These are phyloP conservation scores for Cucurbitaria berberidis DNA, from an alignment of 2,329 filamentous ascomycete genomes.

Conservation along the genomic window DNA sequence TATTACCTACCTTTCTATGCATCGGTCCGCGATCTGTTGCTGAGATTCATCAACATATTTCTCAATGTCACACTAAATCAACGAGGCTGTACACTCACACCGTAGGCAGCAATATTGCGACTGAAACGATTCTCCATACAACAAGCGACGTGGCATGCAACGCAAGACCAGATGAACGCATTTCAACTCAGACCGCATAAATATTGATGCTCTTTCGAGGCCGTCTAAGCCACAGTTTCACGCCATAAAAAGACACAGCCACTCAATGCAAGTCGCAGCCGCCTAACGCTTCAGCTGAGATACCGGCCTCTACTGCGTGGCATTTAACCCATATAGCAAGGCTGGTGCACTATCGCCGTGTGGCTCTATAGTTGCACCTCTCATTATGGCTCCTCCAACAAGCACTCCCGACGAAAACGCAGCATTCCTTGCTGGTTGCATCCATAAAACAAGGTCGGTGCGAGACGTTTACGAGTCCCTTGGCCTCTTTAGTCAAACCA, in stretches of 20 bases:
- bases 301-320: not conserved
- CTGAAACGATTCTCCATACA: not conserved
- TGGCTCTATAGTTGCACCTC: not conserved
- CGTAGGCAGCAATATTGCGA: slow-evolving; percentile 1
- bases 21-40: not conserved
- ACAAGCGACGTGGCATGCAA: slow-evolving; percentile 7
- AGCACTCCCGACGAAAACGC: slow-evolving; percentile 6
- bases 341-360: not conserved
- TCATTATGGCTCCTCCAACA: slow-evolving; percentile 6
- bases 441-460: slow-evolving; percentile 6
- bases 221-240: not conserved
- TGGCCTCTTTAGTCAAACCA: slow-evolving; percentile 6
- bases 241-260: slow-evolving; percentile 1
- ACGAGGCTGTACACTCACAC: not conserved
- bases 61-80: too few species aligned
- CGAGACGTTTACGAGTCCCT: slow-evolving; percentile 11
- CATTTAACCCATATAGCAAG: not conserved
- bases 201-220: not conserved
- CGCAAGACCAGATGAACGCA: not conserved
- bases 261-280: not conserved
- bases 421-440: slow-evolving; percentile 15
- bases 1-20: not conserved
- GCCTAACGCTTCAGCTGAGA: not conserved
- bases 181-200: slow-evolving; percentile 3
- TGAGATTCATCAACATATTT: not conserved